phyloP scores from a whole-genome alignment of 345 rosid species.

The Angophora floribunda region DNA sequence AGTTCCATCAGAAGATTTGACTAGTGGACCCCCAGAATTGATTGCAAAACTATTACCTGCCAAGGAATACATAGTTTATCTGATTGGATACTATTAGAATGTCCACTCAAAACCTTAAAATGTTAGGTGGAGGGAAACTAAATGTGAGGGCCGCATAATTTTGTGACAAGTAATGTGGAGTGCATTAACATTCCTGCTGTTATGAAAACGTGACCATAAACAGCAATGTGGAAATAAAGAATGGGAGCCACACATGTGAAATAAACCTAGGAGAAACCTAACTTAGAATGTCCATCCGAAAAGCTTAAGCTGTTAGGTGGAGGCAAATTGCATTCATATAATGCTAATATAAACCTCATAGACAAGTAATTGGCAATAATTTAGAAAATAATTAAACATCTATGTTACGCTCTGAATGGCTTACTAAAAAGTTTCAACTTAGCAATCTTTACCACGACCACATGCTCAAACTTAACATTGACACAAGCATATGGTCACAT shows the following conservation, averaged over 20 bases:
- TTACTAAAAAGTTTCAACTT: neutral
- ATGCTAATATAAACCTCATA: neutral
- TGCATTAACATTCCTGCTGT: neutral
- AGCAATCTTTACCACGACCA: neutral
- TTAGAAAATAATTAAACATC: neutral
- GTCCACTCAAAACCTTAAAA: neutral
- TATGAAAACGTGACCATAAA: neutral
- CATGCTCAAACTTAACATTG: neutral
- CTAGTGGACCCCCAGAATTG: slow-evolving; percentile 59
- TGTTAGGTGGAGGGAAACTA: neutral
- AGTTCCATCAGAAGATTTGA: slow-evolving; percentile 19
- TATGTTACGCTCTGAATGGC: neutral
- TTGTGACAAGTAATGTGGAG: neutral
- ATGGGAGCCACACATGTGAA: neutral
- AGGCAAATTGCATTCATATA: neutral
- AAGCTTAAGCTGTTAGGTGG: neutral
- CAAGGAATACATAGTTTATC: neutral
- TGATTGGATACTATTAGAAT: neutral
- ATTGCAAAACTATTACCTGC: slow-evolving; percentile 47
- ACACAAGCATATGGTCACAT: neutral
- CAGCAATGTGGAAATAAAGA: neutral
- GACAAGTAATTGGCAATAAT: neutral
- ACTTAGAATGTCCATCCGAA: neutral
- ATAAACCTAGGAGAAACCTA: neutral
- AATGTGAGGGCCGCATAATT: neutral